Evolutionary conservation across 2,329 filamentous ascomycete species (phyloP).

Genomic region (Microdochium bolleyi): DNA sequence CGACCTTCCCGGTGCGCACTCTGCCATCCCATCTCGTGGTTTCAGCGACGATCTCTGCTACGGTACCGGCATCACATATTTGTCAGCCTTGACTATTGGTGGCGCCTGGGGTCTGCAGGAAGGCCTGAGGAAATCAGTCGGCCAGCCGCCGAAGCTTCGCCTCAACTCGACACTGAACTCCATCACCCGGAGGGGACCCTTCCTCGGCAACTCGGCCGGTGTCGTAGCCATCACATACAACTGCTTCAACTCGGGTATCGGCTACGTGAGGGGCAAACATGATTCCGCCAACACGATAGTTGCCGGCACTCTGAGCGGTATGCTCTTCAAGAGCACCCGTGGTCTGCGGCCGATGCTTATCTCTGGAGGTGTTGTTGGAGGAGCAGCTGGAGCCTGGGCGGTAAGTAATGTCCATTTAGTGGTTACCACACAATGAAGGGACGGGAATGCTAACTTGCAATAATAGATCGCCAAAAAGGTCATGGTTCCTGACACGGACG

Average conservation of each 20-base stretch:
- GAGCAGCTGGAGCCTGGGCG: slow-evolving; percentile 80
- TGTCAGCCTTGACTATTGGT: slow-evolving; percentile 77
- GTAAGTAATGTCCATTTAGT: slow-evolving; percentile 54
- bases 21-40: slow-evolving; percentile 85
- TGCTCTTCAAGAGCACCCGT: slow-evolving; percentile 93
- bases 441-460: slow-evolving; percentile 2
- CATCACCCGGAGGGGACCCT: slow-evolving; percentile 85
- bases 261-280: slow-evolving; percentile 73
- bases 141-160: slow-evolving; percentile 77
- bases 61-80: slow-evolving; percentile 89
- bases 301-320: slow-evolving; percentile 81
- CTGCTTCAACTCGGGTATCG: slow-evolving; percentile 78
- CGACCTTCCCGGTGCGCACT: slow-evolving; percentile 76
- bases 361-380: slow-evolving; percentile 81
- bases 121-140: slow-evolving; percentile 71
- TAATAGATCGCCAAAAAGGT: slow-evolving; percentile 18
- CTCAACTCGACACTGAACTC: slow-evolving; percentile 94
- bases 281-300: slow-evolving; percentile 83
- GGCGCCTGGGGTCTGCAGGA: slow-evolving; percentile 90
- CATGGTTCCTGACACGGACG: slow-evolving; percentile 8
- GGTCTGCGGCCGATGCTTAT: slow-evolving; percentile 90
- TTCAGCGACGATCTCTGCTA: slow-evolving; percentile 99
- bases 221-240: slow-evolving; percentile 97
- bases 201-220: slow-evolving; percentile 91
- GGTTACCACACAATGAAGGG: no score